Conservation (phyloP, 2,329 filamentous ascomycete species). For the Verticillium nonalfalfae region DNA sequence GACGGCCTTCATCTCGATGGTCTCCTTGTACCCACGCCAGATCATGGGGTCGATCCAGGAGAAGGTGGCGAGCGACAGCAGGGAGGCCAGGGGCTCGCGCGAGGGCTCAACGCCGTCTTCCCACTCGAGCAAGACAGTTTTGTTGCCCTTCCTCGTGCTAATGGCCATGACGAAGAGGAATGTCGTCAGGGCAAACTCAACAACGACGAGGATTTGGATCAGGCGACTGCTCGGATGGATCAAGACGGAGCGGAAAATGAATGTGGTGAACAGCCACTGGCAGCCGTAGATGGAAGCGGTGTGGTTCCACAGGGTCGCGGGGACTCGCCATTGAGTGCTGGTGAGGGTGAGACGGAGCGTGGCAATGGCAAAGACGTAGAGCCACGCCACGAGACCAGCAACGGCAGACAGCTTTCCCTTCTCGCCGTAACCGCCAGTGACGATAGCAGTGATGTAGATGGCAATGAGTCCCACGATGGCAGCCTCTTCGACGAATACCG, state of each 20-base stretch:
- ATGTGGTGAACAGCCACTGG: conserved; percentile 71
- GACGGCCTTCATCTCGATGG: conserved; percentile 76
- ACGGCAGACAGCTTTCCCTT: conserved; percentile 55
- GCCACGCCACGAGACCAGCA: conserved; percentile 67
- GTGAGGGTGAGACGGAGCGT: conserved; percentile 64
- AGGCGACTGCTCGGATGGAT: conserved; percentile 65
- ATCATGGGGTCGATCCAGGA: conserved; percentile 87
- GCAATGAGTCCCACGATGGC: conserved; percentile 66
- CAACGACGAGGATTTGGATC: conserved; percentile 58
- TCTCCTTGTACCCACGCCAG: conserved; percentile 79
- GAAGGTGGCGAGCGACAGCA: conserved; percentile 84
- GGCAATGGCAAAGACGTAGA: conserved; percentile 71
- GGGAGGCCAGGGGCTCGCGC: conserved; percentile 77
- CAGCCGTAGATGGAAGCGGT: conserved; percentile 77
- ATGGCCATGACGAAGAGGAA: conserved; percentile 71
- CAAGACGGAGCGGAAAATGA: conserved; percentile 79
- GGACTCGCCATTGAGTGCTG: conserved; percentile 59
- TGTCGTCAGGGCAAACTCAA: conserved; percentile 69
- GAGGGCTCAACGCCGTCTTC: conserved; percentile 85
- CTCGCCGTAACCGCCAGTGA: conserved; percentile 51
- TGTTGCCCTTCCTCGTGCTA: conserved; percentile 86
- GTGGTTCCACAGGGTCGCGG: conserved; percentile 80
- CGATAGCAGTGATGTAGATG: conserved; percentile 60
- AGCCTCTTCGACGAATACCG: conserved; percentile 68
- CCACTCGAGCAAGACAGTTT: conserved; percentile 79